These are phyloP conservation scores for Pythium biforme DNA, from an alignment of 352 stramenopile genomes.

Conservation along the genomic window DNA sequence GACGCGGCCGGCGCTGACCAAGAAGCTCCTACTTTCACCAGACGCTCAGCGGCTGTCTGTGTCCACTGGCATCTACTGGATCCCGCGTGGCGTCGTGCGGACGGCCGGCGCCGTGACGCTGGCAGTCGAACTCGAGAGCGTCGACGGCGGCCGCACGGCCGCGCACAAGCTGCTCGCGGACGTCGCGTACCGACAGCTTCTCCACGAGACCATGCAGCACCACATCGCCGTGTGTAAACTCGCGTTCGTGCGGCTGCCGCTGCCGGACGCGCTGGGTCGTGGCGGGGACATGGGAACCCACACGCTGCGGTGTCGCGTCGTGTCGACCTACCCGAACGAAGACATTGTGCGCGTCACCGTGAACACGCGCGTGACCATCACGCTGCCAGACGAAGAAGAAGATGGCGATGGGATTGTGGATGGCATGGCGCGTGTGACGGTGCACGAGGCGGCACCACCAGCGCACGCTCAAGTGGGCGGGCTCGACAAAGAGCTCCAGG, in stretches of 20 bases:
- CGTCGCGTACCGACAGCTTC: constrained; percentile 39
- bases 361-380: constrained; percentile 60
- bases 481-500: constrained; percentile 57
- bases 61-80: constrained; percentile 36
- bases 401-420: background rate
- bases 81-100: constrained; percentile 41
- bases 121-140: constrained; percentile 26
- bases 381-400: constrained; percentile 16
- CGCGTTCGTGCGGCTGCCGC: constrained; percentile 43
- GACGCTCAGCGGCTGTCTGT: constrained; percentile 4
- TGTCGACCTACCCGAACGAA: constrained; percentile 25
- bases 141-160: constrained; percentile 1
- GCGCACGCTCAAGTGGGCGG: constrained; percentile 40
- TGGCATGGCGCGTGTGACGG: background rate
- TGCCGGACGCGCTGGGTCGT: constrained; percentile 4
- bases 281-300: too few relatives aligned
- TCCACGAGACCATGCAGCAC: constrained; percentile 57
- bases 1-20: background rate
- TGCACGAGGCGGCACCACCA: background rate
- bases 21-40: background rate
- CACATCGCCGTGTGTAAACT: constrained; percentile 41
- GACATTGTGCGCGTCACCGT: constrained; percentile 33
- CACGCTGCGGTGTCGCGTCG: constrained; percentile 8
- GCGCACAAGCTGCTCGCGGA: constrained; percentile 38
- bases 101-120: constrained; percentile 53